Conservation (phyloP, 345 rosid species). For the Pelargonium nanum region DNA sequence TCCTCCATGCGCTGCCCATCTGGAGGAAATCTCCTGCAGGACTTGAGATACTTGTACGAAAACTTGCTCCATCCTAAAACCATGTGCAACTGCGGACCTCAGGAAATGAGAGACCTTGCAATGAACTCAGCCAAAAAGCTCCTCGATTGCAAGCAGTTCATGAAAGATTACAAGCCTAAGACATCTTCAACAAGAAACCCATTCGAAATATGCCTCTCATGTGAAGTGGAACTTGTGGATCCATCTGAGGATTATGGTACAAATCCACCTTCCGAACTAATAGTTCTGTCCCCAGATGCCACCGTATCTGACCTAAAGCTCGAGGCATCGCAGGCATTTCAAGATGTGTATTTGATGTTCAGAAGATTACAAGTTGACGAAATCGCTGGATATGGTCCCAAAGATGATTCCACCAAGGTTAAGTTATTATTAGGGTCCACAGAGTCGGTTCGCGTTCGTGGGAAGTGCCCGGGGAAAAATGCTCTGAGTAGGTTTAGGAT, state of each 20-base stretch:
- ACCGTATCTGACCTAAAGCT: conserved; percentile 42
- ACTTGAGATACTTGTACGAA: conserved; percentile 38
- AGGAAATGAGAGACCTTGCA: conserved; percentile 15
- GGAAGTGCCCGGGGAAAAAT: conserved; percentile 36
- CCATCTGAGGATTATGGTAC: conserved; percentile 15
- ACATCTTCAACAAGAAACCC: conserved; percentile 6
- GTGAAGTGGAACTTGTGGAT: conserved; percentile 38
- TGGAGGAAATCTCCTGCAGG: conserved; percentile 35
- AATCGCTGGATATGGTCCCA: conserved; percentile 37
- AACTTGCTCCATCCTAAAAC: conserved; percentile 33
- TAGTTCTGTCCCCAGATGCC: conserved; percentile 34
- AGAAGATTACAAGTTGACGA: conserved; percentile 54
- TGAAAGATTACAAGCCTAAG: conserved; percentile 39
- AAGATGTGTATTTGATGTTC: conserved; percentile 45
- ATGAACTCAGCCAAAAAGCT: conserved; percentile 38
- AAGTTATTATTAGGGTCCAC: conserved; percentile 27
- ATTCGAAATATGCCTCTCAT: conserved; percentile 23
- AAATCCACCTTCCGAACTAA: conserved; percentile 32
- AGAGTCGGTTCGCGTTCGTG: conserved; percentile 28
- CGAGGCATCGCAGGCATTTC: conserved; percentile 45
- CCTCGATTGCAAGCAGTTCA: conserved; percentile 71
- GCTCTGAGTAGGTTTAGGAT: conserved; percentile 30
- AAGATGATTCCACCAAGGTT: conserved; percentile 53
- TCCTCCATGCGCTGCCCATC: conserved; percentile 26
- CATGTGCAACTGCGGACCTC: conserved; percentile 24